A percentile compares a stretch with the other conserved stretches of the same genome.
Evolutionary conservation across 345 rosid species (phyloP).

Genomic region (Eucalyptus globulus): DNA sequence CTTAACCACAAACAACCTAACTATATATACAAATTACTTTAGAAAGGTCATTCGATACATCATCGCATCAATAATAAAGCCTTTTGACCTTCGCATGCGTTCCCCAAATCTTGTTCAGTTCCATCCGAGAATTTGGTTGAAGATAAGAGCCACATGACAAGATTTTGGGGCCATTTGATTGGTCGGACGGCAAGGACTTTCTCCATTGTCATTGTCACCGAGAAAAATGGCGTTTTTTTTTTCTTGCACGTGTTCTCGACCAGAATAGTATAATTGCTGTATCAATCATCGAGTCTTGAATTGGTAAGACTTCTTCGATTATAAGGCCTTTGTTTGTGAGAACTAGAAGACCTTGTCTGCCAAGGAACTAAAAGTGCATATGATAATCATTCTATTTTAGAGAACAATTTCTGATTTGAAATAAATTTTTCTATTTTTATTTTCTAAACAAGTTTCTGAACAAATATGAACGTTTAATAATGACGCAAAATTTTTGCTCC

Average conservation of each 20-base stretch:
- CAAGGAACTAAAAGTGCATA: fast-evolving
- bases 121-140: background rate
- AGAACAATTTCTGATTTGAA: fast-evolving
- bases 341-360: background rate
- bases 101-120: background rate
- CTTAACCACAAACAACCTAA: too few relatives aligned
- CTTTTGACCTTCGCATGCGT: too few relatives aligned
- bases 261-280: background rate
- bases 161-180: background rate
- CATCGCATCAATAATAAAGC: too few relatives aligned
- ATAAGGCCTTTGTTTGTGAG: background rate
- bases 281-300: too few relatives aligned
- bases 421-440: too few relatives aligned
- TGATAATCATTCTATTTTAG: too few relatives aligned
- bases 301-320: background rate
- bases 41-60: too few relatives aligned
- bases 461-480: too few relatives aligned
- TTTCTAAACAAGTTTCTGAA: too few relatives aligned
- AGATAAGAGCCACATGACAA: background rate
- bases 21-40: too few relatives aligned
- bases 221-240: background rate
- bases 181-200: background rate
- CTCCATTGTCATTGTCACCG: background rate
- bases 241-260: background rate
- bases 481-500: too few relatives aligned